Base-by-base conservation (phyloP, 352 stramenopile species). In the Pythium dissimile region DNA sequence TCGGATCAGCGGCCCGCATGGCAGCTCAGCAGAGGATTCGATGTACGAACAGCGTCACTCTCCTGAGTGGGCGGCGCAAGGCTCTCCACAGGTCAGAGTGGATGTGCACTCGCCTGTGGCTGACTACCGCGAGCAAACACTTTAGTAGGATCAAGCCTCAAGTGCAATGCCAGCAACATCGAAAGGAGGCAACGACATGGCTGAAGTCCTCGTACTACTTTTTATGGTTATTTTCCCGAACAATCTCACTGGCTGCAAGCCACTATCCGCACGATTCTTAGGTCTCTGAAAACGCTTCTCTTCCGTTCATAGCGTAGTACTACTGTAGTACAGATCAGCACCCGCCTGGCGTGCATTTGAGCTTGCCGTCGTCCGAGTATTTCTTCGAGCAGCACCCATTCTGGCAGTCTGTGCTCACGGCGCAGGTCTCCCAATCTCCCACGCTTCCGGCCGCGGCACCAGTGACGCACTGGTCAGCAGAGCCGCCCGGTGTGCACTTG, bases 1-100 rank as follows among this genome's bases (percentile, higher is more conserved):
- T 72, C 31, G 54, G 45, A n/a, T n/a, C n/a, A 66, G 69, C 12
- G 55, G 69, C n/a, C 49, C 71, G 9, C 47, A 63, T 52, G 50
- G 57, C 10, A 49, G 28, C 42, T 13, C 42, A 39, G 50, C 15
- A 20, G 23, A 5, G 2, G 21, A 27, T 20, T 46, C 24, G 20
- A 50, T 16, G 31, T 59, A 65, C 43, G 32, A 59, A 42, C 58
- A 54, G 5, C 13, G 55, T 18, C 34, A 55, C 7, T 49, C 58
- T 31, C 28, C 58, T 10, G 58, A 59, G 49, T 65, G 58, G 58
- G n/a, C n/a, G n/a, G n/a, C n/a, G n/a, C n/a, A n/a, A n/a, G n/a
- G n/a, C n/a, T n/a, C n/a, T n/a, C n/a, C n/a, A n/a, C 58, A 65
- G 31, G 27, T 65, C 15, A 34, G 47, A 11, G 54, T 65, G 16